Evolutionary conservation across 768 basidiomycete species (phyloP).

Genomic region (Mycena capillaripes): DNA sequence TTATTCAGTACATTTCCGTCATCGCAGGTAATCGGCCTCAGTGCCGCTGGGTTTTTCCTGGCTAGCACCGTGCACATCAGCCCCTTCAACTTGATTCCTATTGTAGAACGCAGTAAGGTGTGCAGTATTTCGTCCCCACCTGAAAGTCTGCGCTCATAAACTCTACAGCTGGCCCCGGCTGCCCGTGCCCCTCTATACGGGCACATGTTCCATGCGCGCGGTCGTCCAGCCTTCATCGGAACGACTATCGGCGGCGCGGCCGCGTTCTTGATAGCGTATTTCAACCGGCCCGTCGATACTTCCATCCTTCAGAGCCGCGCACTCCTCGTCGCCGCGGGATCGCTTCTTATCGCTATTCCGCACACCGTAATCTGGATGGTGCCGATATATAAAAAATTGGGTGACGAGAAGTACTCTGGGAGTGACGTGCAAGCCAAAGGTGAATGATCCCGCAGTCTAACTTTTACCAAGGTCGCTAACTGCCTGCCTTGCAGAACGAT

Average conservation of each 20-base stretch:
- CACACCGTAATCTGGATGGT: conserved; percentile 22
- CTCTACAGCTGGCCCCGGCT: neutral
- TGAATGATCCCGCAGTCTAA: neutral
- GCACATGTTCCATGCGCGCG: neutral
- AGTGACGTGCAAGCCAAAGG: conserved; percentile 10
- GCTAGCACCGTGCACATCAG: neutral
- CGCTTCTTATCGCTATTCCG: conserved; percentile 4
- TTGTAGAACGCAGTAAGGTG: conserved; percentile 1
- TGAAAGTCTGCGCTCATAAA: neutral
- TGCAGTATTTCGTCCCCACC: neutral
- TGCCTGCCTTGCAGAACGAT: conserved; percentile 1
- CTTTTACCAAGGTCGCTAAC: neutral
- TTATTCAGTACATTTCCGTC: conserved; percentile 1
- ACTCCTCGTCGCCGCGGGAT: conserved; percentile 6
- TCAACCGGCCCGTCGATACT: conserved; percentile 15
- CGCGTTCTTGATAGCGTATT: conserved; percentile 15
- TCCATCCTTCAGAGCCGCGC: conserved; percentile 3
- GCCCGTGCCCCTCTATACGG: neutral
- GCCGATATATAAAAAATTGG: conserved; percentile 14
- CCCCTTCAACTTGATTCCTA: conserved; percentile 12
- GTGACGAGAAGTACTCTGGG: neutral
- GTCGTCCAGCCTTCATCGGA: conserved; percentile 7
- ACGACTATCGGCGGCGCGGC: conserved; percentile 1
- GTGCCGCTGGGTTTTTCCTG: conserved; percentile 17
- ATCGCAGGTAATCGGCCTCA: conserved; percentile 2